Evolutionary conservation across 139 green algal species (phyloP).

Genomic region (Deuterostichococcus epilithicus): DNA sequence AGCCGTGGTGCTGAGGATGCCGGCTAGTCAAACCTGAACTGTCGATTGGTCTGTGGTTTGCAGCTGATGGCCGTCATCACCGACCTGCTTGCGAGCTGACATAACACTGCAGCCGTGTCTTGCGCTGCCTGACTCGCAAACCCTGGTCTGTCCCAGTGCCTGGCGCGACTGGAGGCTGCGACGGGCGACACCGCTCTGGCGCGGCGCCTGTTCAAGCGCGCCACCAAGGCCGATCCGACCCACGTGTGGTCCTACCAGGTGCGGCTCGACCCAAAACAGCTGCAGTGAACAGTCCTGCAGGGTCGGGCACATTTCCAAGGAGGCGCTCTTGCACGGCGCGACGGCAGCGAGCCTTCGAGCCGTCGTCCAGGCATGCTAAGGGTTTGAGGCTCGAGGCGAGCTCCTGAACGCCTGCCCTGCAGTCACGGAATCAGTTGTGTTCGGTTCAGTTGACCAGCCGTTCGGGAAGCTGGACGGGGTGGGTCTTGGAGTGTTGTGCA

Average conservation of each 20-base stretch:
- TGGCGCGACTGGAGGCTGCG: conserved; percentile 42
- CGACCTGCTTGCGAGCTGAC: too few species aligned
- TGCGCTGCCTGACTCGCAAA: background rate
- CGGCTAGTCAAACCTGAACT: conserved; percentile 5
- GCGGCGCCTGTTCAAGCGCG: conserved; percentile 29
- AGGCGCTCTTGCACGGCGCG: background rate
- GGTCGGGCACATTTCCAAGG: background rate
- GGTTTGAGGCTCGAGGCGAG: background rate
- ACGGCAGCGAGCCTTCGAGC: background rate
- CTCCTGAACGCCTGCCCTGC: background rate
- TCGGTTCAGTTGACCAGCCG: background rate
- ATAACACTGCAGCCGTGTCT: conserved; percentile 3
- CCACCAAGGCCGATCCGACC: conserved; percentile 15
- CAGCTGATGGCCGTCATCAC: too few species aligned
- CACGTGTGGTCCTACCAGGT: conserved; percentile 27
- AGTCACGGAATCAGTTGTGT: background rate
- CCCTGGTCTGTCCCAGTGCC: conserved; percentile 29
- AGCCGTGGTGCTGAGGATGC: background rate
- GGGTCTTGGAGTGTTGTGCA: background rate
- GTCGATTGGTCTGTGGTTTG: background rate
- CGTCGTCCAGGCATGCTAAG: background rate
- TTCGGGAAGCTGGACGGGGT: too few species aligned
- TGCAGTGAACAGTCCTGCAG: background rate
- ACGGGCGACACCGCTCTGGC: conserved; percentile 28
- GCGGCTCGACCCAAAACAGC: background rate